These are phyloP conservation scores for Tuber calosporum DNA, from an alignment of 495 filamentous ascomycete species.

Conservation along the genomic window DNA sequence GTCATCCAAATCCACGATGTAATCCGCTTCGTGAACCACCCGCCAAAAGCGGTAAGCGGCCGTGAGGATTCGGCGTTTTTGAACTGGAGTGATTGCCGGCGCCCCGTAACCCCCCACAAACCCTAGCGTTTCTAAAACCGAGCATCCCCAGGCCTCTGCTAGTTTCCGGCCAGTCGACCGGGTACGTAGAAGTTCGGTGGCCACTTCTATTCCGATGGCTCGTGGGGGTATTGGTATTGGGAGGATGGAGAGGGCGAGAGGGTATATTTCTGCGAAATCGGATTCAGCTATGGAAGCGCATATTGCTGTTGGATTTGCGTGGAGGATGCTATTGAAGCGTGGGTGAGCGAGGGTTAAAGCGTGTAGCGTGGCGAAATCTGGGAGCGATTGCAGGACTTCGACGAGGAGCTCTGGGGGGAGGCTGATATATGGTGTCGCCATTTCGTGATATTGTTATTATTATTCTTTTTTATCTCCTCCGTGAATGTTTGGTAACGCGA, in stretches of 20 bases:
- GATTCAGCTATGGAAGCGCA: neutral
- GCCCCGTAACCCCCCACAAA: neutral
- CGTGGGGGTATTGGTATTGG: neutral
- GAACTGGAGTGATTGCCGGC: neutral
- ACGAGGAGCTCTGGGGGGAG: neutral
- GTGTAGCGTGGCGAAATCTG: neutral
- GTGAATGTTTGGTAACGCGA: neutral
- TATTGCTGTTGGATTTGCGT: neutral
- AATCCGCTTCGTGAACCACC: neutral
- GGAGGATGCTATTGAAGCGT: neutral
- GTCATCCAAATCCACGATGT: neutral
- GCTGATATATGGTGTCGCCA: neutral
- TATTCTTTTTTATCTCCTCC: neutral
- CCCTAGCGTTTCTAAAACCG: neutral
- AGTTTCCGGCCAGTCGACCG: neutral
- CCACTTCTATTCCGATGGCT: neutral
- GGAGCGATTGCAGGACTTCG: neutral
- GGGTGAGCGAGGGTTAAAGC: neutral
- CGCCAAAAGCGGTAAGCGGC: neutral
- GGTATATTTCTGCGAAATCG: neutral
- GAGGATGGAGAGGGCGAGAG: neutral
- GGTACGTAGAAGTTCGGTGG: neutral
- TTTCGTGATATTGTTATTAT: no score
- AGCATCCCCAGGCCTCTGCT: neutral
- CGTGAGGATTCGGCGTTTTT: neutral